These are phyloP conservation scores for Cystobasidium pallidum DNA, from an alignment of 1,284 basidiomycete genomes.

Conservation along the genomic window DNA sequence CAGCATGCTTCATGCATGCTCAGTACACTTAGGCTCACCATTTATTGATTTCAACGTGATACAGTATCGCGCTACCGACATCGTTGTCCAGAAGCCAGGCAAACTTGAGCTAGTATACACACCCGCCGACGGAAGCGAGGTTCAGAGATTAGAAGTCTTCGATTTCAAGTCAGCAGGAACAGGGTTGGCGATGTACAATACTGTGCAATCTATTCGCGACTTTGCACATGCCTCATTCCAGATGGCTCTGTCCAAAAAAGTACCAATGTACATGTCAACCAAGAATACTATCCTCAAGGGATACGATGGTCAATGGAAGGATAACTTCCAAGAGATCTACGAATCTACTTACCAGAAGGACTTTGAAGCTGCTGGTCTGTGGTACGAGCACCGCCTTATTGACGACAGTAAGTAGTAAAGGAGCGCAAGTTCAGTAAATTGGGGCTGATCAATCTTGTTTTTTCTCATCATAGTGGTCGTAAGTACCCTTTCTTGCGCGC, in stretches of 20 bases:
- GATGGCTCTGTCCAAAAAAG: constrained; percentile 8
- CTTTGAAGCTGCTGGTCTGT: constrained; percentile 81
- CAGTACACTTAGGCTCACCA: constrained; percentile 8
- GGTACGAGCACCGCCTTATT: constrained; percentile 90
- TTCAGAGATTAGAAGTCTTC: constrained; percentile 67
- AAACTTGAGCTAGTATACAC: constrained; percentile 87
- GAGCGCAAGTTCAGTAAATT: not conserved
- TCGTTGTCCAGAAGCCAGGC: constrained; percentile 80
- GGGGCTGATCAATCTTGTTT: not conserved
- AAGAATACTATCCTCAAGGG: constrained; percentile 97
- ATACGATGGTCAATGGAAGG: constrained; percentile 98
- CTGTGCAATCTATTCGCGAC: constrained; percentile 76
- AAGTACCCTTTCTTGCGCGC: not conserved
- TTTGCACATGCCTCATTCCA: constrained; percentile 93
- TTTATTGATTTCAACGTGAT: not conserved
- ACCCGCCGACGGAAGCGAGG: constrained; percentile 67
- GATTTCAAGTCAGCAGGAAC: constrained; percentile 88
- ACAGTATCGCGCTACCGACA: constrained; percentile 87
- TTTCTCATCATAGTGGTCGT: constrained; percentile 12
- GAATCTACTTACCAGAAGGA: constrained; percentile 71
- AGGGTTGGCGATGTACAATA: constrained; percentile 74
- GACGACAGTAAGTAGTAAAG: constrained; percentile 56
- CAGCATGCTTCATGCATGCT: constrained; percentile 20
- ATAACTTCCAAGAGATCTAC: constrained; percentile 77
- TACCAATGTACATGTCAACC: constrained; percentile 74